Conservation (phyloP, 1,284 basidiomycete species). For the Ceratobasidium sp. region DNA sequence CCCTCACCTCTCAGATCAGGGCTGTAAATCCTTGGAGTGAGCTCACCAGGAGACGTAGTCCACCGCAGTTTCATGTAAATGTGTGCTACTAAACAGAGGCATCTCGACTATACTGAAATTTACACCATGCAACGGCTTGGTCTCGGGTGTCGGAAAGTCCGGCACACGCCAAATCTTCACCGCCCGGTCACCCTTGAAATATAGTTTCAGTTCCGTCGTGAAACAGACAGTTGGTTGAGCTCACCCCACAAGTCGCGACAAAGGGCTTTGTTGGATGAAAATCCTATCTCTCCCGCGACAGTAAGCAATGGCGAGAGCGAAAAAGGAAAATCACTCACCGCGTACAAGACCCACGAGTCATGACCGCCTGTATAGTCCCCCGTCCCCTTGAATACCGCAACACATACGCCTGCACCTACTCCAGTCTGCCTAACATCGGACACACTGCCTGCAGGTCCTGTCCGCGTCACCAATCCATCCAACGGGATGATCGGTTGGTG, state of each 20-base stretch:
- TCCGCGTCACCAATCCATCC: constrained; percentile 9
- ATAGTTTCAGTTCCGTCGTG: not conserved
- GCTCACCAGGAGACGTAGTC: constrained; percentile 31
- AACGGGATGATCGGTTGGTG: not conserved
- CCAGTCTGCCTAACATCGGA: constrained; percentile 5
- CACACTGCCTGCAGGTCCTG: constrained; percentile 26
- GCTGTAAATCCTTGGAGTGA: too few species aligned
- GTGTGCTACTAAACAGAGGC: constrained; percentile 31
- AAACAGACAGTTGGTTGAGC: not conserved
- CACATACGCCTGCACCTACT: constrained; percentile 15
- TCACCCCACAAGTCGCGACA: constrained; percentile 33
- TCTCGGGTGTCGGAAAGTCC: constrained; percentile 31
- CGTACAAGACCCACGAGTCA: constrained; percentile 35
- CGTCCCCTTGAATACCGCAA: constrained; percentile 36
- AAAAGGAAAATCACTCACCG: not conserved
- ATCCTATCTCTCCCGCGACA: not conserved
- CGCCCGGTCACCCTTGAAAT: constrained; percentile 17
- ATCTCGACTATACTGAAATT: constrained; percentile 22
- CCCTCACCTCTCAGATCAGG: not conserved
- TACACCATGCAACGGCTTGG: constrained; percentile 8
- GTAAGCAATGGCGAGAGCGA: not conserved
- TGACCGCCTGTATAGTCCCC: constrained; percentile 11
- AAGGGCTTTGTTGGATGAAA: constrained; percentile 38
- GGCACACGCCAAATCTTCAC: constrained; percentile 37
- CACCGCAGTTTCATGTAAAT: constrained; percentile 25